phyloP scores from a whole-genome alignment of 2,329 filamentous ascomycete species.

The Metarhizium brunneum region DNA sequence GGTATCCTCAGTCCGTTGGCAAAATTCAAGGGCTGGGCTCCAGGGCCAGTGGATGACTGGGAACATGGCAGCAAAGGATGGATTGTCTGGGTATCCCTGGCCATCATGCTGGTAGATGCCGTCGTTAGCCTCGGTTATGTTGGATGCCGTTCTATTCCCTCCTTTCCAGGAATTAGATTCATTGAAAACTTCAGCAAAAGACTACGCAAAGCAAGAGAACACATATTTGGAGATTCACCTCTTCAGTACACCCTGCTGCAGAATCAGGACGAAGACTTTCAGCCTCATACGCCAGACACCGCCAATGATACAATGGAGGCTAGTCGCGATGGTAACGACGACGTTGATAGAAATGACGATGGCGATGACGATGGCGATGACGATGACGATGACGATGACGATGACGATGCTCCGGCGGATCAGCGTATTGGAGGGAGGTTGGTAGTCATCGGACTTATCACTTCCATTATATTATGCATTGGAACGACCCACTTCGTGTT shows the following conservation, averaged over 20 bases:
- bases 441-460: slow-evolving; percentile 64
- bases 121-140: slow-evolving; percentile 81
- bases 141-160: slow-evolving; percentile 44
- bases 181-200: not conserved
- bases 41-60: slow-evolving; percentile 81
- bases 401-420: slow-evolving; percentile 70
- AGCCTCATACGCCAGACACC: not conserved
- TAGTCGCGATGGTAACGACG: not conserved
- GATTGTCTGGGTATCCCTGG: slow-evolving; percentile 95
- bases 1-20: slow-evolving; percentile 81
- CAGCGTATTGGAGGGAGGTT: slow-evolving; percentile 68
- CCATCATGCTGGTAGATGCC: slow-evolving; percentile 94
- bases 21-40: slow-evolving; percentile 80
- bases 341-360: not conserved
- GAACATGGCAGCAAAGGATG: slow-evolving; percentile 90
- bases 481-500: slow-evolving; percentile 76
- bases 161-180: slow-evolving; percentile 19
- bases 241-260: slow-evolving; percentile 10
- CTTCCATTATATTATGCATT: slow-evolving; percentile 74
- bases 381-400: slow-evolving; percentile 16
- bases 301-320: not conserved
- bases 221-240: not conserved
- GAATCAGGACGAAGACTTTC: not conserved
- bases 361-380: slow-evolving; percentile 8
- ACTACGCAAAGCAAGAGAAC: not conserved